phyloP scores from a whole-genome alignment of 345 rosid genomes.

The Pistacia atlantica region DNA sequence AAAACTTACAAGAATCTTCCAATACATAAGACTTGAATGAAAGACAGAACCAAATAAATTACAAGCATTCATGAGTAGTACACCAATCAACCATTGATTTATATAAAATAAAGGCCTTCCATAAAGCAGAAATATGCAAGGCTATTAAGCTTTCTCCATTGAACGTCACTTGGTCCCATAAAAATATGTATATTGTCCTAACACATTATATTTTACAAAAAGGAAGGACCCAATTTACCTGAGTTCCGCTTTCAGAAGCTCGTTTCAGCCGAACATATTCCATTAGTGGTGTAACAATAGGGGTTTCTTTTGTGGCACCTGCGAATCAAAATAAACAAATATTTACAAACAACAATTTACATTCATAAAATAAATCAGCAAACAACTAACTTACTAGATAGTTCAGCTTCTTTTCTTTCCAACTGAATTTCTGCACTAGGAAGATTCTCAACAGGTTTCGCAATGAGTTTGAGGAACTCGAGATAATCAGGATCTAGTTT shows the following conservation, averaged over 20 bases:
- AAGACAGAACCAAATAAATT: neutral
- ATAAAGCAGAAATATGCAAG: slow-evolving; percentile 2
- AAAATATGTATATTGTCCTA: too few species aligned
- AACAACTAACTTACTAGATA: slow-evolving; percentile 45
- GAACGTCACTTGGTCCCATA: neutral
- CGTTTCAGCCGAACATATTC: slow-evolving; percentile 79
- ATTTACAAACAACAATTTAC: neutral
- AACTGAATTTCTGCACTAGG: slow-evolving; percentile 67
- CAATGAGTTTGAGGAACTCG: slow-evolving; percentile 65
- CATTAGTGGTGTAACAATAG: slow-evolving; percentile 74
- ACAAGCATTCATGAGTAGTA: neutral
- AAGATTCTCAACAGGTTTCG: slow-evolving; percentile 64
- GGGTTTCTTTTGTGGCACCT: slow-evolving; percentile 55
- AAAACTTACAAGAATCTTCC: neutral
- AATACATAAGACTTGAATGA: neutral
- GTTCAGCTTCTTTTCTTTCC: slow-evolving; percentile 72
- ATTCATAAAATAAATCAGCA: neutral
- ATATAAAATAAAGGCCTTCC: too few species aligned
- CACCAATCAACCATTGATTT: neutral
- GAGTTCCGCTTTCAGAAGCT: slow-evolving; percentile 56
- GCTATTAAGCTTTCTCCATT: too few species aligned
- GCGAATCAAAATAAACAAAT: slow-evolving; percentile 1
- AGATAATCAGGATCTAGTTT: slow-evolving; percentile 65
- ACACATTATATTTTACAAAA: neutral
- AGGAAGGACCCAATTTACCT: slow-evolving; percentile 35